Percentiles rank a stretch among this genome's conserved stretches.
phyloP scores from a whole-genome alignment of 208 protist species.

The Sergeia podlipaevii region DNA sequence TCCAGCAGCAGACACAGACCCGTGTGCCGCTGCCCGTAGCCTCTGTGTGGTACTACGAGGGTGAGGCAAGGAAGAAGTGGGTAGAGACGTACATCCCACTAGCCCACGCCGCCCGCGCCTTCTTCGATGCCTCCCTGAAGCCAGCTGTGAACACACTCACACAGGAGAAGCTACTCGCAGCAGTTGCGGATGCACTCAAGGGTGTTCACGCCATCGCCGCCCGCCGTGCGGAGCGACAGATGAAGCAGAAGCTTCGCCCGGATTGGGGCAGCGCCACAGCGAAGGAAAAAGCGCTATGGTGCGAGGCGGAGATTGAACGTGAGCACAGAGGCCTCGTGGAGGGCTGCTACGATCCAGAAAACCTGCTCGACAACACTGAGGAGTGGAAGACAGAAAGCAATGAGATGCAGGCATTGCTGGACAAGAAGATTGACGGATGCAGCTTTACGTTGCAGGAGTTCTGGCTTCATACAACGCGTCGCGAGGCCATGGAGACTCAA shows the following conservation, averaged over 20 bases:
- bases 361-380: slow-evolving; percentile 48
- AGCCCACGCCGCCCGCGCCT: slow-evolving; percentile 40
- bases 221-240: slow-evolving; percentile 36
- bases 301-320: slow-evolving; percentile 41
- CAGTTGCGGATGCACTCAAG: slow-evolving; percentile 36
- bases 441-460: slow-evolving; percentile 63
- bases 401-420: slow-evolving; percentile 38
- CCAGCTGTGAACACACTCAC: slow-evolving; percentile 20
- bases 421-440: slow-evolving; percentile 27
- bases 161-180: slow-evolving; percentile 31
- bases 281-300: slow-evolving; percentile 38
- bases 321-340: slow-evolving; percentile 49
- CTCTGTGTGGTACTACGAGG: slow-evolving; percentile 80
- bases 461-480: slow-evolving; percentile 71
- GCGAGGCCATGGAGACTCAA: slow-evolving; percentile 72
- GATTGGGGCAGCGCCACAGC: slow-evolving; percentile 15
- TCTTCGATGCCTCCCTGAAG: slow-evolving; percentile 56
- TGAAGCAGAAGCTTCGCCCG: slow-evolving; percentile 25
- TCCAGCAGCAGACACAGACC: slow-evolving; percentile 68
- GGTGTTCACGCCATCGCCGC: slow-evolving; percentile 46
- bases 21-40: slow-evolving; percentile 68
- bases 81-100: slow-evolving; percentile 64
- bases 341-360: slow-evolving; percentile 70
- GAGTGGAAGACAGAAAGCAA: slow-evolving; percentile 76
- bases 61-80: slow-evolving; percentile 64